These are phyloP conservation scores for Mycena capillaripes DNA, from an alignment of 768 basidiomycete genomes.

Conservation along the genomic window DNA sequence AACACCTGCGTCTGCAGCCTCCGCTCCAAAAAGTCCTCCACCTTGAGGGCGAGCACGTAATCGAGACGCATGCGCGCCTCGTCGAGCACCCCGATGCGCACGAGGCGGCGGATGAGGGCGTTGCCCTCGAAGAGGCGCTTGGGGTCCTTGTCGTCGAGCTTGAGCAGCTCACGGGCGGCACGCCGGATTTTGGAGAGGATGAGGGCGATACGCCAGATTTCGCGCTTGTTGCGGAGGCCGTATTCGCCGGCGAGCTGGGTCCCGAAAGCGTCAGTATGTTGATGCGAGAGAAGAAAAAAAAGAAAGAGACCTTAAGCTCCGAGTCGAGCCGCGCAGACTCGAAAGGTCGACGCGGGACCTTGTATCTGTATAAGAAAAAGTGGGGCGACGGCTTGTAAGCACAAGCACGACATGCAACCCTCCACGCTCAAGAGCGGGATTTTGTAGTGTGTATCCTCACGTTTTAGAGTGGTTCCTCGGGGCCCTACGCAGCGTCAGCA, in stretches of 20 bases:
- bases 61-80: slow-evolving; percentile 99
- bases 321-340: slow-evolving; percentile 99
- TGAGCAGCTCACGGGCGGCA: slow-evolving; percentile 99
- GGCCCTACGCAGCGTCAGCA: slow-evolving; percentile 72
- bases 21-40: slow-evolving; percentile 99
- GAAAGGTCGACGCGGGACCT: slow-evolving; percentile 98
- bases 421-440: slow-evolving; percentile 81
- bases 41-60: slow-evolving; percentile 99
- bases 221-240: slow-evolving; percentile 99
- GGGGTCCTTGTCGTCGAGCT: slow-evolving; percentile 99
- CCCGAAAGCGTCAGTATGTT: slow-evolving; percentile 4
- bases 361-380: slow-evolving; percentile 83
- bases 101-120: slow-evolving; percentile 94
- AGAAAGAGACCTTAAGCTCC: slow-evolving; percentile 88
- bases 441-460: slow-evolving; percentile 76
- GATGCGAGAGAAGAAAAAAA: too few relatives aligned
- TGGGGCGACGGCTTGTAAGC: slow-evolving; percentile 65
- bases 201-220: slow-evolving; percentile 99
- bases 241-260: slow-evolving; percentile 97
- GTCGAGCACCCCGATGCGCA: slow-evolving; percentile 99
- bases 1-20: slow-evolving; percentile 99
- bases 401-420: slow-evolving; percentile 73
- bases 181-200: slow-evolving; percentile 99
- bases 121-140: slow-evolving; percentile 99
- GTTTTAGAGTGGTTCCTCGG: slow-evolving; percentile 95